These are phyloP conservation scores for Bruguiera sexangula DNA, from an alignment of 345 rosid species.

Conservation along the genomic window DNA sequence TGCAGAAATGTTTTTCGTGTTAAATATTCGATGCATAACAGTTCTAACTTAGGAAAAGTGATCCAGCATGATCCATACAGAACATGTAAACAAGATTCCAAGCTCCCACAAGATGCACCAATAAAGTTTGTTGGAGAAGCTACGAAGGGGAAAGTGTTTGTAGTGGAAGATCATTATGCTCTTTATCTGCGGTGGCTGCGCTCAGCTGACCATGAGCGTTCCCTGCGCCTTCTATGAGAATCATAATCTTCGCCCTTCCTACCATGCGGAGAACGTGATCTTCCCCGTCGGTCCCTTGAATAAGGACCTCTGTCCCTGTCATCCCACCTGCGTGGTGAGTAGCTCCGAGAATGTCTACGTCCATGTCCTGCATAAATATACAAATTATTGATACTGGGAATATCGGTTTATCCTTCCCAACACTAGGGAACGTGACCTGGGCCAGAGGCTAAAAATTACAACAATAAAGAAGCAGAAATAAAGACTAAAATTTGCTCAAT, in stretches of 20 bases:
- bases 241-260: constrained; percentile 34
- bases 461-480: background rate
- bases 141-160: too few species aligned
- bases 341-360: constrained; percentile 45
- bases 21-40: too few species aligned
- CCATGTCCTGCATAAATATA: constrained; percentile 34
- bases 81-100: too few species aligned
- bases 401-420: background rate
- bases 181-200: constrained; percentile 22
- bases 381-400: background rate
- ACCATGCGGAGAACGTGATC: constrained; percentile 46
- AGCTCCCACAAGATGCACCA: too few species aligned
- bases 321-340: constrained; percentile 45
- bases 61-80: too few species aligned
- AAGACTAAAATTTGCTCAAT: too few species aligned
- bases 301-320: constrained; percentile 30
- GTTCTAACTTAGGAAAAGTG: too few species aligned
- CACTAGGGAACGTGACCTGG: too few species aligned
- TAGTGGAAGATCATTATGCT: too few species aligned
- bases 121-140: too few species aligned
- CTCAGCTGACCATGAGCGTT: constrained; percentile 30
- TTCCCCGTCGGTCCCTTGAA: constrained; percentile 44
- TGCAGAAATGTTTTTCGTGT: too few species aligned
- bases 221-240: constrained; percentile 38
- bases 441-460: background rate